Evolutionary conservation across 176 grass and related monocot species (phyloP), one percentile per base, ranked within the genome.

Genomic region (Carex littledalei): DNA sequence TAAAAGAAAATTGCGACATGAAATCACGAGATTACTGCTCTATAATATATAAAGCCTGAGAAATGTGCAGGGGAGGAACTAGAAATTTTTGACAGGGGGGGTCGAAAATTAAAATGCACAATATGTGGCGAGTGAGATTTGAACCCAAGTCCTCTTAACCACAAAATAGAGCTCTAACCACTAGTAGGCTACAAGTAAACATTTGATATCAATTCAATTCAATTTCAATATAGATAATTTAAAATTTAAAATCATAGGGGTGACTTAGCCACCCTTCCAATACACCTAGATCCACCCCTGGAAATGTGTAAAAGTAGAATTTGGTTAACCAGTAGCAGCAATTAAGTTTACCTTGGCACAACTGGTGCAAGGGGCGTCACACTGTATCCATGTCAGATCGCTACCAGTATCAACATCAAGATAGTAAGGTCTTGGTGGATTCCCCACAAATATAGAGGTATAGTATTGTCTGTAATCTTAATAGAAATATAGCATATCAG

Each of bases 321-420:
- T 21, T 65, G 37, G 35, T 65, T 45, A 26, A 78, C 88, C 80
- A 86, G 59, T 64, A 63, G 64, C 3, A 54, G 21, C 52, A 63
- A 53, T 53, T 8, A 14, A 6, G 15, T 60, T 47, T 91, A 94
- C 96, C 93, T 99, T 88, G 84, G 91, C 89, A 71, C 96, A 99
- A 83, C 85, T 99, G 77, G 71, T 18, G 61, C 91, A 99, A 21
- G 96, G 93, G 3, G 87, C 88, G 8, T 95, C 96, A 43, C 93
- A 99, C 39, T 92, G 93, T 55, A 99, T 91, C 96, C 96, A 99
- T 79, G 93, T 91, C 22, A 92, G 57, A 41, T 89, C 90, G 22
- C 91, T 99, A 59, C 91, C 93, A 4, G 91, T 95, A 77, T 99
- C 96, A n/a, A 99, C 72, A 68, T 95, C 91, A 54, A 99, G 91